Conservation (phyloP, 1,139 yeast species). For the Suhomyces atakaporum region DNA sequence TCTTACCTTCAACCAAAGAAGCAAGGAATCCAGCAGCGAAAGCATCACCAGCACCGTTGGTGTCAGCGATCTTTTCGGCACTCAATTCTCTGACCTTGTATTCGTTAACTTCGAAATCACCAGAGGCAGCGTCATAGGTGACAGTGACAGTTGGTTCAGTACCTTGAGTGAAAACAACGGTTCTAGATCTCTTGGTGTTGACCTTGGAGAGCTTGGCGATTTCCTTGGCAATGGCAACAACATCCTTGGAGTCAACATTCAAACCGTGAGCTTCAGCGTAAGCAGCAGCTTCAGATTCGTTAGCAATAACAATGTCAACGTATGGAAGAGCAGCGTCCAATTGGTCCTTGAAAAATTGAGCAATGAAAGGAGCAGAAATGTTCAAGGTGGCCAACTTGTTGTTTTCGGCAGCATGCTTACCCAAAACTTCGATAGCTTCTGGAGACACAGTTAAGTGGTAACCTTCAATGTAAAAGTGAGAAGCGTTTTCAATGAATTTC, state of each 20-base stretch:
- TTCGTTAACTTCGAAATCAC: slow-evolving; percentile 48
- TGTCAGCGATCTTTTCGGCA: slow-evolving; percentile 70
- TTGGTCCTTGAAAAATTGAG: slow-evolving; percentile 92
- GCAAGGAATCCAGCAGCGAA: slow-evolving; percentile 98
- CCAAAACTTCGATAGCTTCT: slow-evolving; percentile 85
- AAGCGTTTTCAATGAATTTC: slow-evolving; percentile 78
- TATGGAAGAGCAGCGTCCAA: slow-evolving; percentile 79
- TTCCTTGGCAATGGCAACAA: slow-evolving; percentile 76
- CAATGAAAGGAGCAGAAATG: slow-evolving; percentile 95
- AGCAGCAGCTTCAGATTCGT: slow-evolving; percentile 96
- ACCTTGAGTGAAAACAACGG: slow-evolving; percentile 92
- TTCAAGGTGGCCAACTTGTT: slow-evolving; percentile 85
- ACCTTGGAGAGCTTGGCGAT: slow-evolving; percentile 80
- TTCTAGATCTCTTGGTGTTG: slow-evolving; percentile 70
- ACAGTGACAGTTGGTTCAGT: slow-evolving; percentile 84
- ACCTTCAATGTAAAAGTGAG: slow-evolving; percentile 91
- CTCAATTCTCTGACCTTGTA: slow-evolving; percentile 75
- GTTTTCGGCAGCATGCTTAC: slow-evolving; percentile 84
- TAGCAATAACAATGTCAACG: slow-evolving; percentile 90
- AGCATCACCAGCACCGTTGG: slow-evolving; percentile 99
- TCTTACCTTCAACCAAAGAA: slow-evolving; percentile 75
- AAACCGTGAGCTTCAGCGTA: slow-evolving; percentile 84
- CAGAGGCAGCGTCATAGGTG: slow-evolving; percentile 49
- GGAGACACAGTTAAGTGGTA: slow-evolving; percentile 98
- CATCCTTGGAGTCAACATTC: slow-evolving; percentile 54